A percentile compares a stretch with the other conserved stretches of the same genome.
Evolutionary conservation across 805 yeast species (phyloP).

Genomic region (Saturnispora kantuleensis): DNA sequence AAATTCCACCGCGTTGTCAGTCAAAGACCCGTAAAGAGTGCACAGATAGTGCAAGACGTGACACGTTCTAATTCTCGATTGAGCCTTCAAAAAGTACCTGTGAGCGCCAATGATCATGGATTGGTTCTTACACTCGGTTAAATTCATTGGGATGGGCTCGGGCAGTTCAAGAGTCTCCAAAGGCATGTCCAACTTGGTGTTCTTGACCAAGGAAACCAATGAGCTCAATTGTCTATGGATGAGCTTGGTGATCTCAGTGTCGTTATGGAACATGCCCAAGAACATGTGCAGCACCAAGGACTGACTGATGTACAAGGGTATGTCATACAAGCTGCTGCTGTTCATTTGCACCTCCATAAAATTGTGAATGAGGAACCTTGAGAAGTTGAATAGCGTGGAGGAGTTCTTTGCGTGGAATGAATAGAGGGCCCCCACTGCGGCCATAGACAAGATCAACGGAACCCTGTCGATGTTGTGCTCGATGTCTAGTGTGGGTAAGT

Average conservation of each 20-base stretch:
- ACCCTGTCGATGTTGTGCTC: slow-evolving; percentile 41
- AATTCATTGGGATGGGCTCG: slow-evolving; percentile 25
- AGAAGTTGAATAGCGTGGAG: slow-evolving; percentile 54
- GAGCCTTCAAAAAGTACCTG: slow-evolving; percentile 45
- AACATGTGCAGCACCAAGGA: slow-evolving; percentile 46
- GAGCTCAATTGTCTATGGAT: slow-evolving; percentile 45
- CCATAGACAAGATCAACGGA: slow-evolving; percentile 69
- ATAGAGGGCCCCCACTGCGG: slow-evolving; percentile 83
- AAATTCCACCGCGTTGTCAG: slow-evolving; percentile 34
- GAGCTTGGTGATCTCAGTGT: slow-evolving; percentile 37
- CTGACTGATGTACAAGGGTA: slow-evolving; percentile 47
- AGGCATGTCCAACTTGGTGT: slow-evolving; percentile 43
- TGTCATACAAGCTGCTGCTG: slow-evolving; percentile 41
- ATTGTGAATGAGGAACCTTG: slow-evolving; percentile 56
- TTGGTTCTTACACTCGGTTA: slow-evolving; percentile 11
- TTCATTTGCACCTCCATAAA: slow-evolving; percentile 44
- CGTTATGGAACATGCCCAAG: slow-evolving; percentile 47
- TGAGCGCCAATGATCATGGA: slow-evolving; percentile 31
- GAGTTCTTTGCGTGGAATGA: slow-evolving; percentile 75
- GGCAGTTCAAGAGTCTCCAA: slow-evolving; percentile 37
- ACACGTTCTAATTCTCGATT: slow-evolving; percentile 45
- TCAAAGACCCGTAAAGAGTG: slow-evolving; percentile 35
- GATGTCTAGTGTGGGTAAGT: slow-evolving; percentile 48
- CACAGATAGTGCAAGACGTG: slow-evolving; percentile 42
- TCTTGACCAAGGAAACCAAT: slow-evolving; percentile 43